Evolutionary conservation across 352 stramenopile species (phyloP).

Genomic region (Globisporangium nunn): DNA sequence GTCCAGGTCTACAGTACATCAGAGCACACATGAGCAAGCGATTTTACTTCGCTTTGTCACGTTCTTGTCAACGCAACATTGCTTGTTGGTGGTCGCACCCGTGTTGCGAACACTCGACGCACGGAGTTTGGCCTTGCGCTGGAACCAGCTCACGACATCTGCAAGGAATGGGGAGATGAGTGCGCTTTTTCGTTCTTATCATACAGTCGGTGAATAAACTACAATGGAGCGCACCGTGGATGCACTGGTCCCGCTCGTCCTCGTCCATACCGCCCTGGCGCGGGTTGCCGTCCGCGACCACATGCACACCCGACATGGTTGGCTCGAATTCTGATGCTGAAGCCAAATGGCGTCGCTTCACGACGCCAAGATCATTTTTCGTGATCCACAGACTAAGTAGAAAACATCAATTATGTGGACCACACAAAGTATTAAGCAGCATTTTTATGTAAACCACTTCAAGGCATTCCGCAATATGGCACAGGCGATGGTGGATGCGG

Average conservation of each 20-base stretch:
- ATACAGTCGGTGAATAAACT: too few species aligned
- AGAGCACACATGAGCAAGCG: background rate
- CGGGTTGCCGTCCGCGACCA: conserved; percentile 63
- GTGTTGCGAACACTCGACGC: conserved; percentile 32
- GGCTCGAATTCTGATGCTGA: background rate
- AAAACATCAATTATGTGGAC: too few species aligned
- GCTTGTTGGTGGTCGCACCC: conserved; percentile 13
- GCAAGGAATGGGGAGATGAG: background rate
- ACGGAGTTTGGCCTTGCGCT: conserved; percentile 66
- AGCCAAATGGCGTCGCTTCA: too few species aligned
- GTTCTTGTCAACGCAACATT: too few species aligned
- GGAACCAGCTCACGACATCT: conserved; percentile 85
- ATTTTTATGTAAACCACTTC: too few species aligned
- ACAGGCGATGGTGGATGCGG: background rate
- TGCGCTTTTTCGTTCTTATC: too few species aligned
- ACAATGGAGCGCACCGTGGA: conserved; percentile 33
- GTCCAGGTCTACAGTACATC: conserved; percentile 43
- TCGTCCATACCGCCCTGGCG: conserved; percentile 73
- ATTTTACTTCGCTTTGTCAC: too few species aligned
- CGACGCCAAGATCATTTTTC: too few species aligned
- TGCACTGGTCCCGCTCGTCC: conserved; percentile 75
- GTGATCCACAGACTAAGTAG: too few species aligned
- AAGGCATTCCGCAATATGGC: background rate
- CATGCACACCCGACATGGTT: conserved; percentile 66
- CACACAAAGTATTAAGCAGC: too few species aligned